Evolutionary conservation across 768 basidiomycete genomes (phyloP), one percentile per base, ranked within the genome.

Genomic region (Pleurotus tuber-regium): DNA sequence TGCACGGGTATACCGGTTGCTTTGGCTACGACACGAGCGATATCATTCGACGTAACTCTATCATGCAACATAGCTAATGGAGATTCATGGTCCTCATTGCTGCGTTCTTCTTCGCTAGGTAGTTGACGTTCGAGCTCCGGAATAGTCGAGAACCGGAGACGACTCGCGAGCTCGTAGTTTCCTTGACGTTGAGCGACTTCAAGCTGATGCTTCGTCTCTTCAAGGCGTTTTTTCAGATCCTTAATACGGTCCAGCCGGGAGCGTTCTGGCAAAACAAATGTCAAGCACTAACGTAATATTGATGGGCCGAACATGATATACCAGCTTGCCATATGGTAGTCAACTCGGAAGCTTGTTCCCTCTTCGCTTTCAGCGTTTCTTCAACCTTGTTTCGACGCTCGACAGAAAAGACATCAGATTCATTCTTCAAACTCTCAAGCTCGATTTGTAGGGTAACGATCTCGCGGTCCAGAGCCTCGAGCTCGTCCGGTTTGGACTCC

Each of bases 1-100:
- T 90, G 83, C 1, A 95, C 92, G 0, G 93, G 93, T 23, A 96
- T 94, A 4, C 93, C 93, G 1, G 93, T 97, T 0, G 89, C 78
- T 62, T 86, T 88, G 5, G 90, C 91, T 3, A 95, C 87, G 18
- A 95, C 93, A 2, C 89, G 76, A 2, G 93, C 83, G 43, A 96
- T 94, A 64, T 95, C 92, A 59, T 83, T 84, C n/a, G 86, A 86
- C 5, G 89, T 93, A 6, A 97, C 91, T 33, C 91, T 75, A 55
- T 94, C 92, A 57, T 92, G 85, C 28, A 95, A 71, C 79, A 89
- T 87, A 10, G 77, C 66, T 30, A 86, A 66, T 28, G 82, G 79
- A 12, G 72, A 71, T 18, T 77, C 76, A 28, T 73, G 70, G 51
- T 77, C 62, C 26, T 67, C 66, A 23, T 66, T 59, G 7, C 54